Conservation (phyloP, 345 rosid species). For the Aquilaria yunnanensis region DNA sequence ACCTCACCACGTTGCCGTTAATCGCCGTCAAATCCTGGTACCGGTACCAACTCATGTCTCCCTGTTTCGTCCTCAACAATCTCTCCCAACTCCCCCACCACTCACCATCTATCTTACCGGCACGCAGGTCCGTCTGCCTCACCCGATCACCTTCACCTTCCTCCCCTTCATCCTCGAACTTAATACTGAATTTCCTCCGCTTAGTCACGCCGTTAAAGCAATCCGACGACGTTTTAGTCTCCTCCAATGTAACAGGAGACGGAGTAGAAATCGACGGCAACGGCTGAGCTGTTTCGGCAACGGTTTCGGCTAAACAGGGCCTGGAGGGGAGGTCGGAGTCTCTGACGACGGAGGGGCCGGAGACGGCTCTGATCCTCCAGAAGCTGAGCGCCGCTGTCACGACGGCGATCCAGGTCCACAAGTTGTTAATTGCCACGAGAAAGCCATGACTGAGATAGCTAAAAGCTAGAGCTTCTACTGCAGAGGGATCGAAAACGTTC, state of each 20-base stretch:
- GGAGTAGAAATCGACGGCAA: slow-evolving; percentile 8
- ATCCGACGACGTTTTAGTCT: slow-evolving; percentile 9
- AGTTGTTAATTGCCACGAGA: slow-evolving; percentile 15
- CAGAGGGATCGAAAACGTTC: slow-evolving; percentile 23
- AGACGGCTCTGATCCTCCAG: slow-evolving; percentile 22
- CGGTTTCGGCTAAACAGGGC: neutral
- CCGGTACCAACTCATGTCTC: slow-evolving; percentile 48
- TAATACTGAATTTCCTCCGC: slow-evolving; percentile 32
- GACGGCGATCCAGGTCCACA: slow-evolving; percentile 30
- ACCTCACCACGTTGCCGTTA: slow-evolving; percentile 64
- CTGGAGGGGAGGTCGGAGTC: neutral
- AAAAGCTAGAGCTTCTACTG: slow-evolving; percentile 22
- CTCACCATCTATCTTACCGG: neutral
- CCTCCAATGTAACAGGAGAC: neutral
- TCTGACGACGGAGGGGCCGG: slow-evolving; percentile 1
- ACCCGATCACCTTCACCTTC: neutral
- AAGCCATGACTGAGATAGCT: slow-evolving; percentile 12
- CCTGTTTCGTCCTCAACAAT: slow-evolving; percentile 28
- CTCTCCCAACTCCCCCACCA: slow-evolving; percentile 44
- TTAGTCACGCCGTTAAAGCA: slow-evolving; percentile 20
- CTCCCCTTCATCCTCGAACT: slow-evolving; percentile 20
- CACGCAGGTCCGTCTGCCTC: neutral
- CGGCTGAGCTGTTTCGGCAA: neutral
- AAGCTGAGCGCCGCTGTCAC: slow-evolving; percentile 32
- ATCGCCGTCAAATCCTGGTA: slow-evolving; percentile 54